A percentile compares a stretch with the other conserved stretches of the same genome.
phyloP scores from a whole-genome alignment of 108 stramenopile genomes.

The Cyclostephanos tholiformis region DNA sequence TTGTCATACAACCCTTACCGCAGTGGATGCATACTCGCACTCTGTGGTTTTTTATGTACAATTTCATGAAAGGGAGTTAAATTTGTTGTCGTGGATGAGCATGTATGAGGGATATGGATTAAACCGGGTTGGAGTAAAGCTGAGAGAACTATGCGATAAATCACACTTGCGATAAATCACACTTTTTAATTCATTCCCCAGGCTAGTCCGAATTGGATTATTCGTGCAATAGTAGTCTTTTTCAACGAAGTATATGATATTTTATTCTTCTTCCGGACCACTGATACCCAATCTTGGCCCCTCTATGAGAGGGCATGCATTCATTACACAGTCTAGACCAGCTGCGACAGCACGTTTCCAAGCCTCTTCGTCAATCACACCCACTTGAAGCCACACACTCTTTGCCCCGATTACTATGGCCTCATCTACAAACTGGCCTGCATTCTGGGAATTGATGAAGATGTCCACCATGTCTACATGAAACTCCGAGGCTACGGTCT shows the following conservation, averaged over 20 bases:
- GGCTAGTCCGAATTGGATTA: neutral
- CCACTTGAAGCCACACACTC: slow-evolving; percentile 82
- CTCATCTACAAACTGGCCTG: slow-evolving; percentile 78
- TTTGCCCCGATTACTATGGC: slow-evolving; percentile 74
- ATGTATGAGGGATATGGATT: neutral
- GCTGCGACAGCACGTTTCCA: slow-evolving; percentile 69
- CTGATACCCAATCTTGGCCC: slow-evolving; percentile 63
- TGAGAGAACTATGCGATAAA: no score
- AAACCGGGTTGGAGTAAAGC: no score
- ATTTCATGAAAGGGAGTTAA: no score
- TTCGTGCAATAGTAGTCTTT: neutral
- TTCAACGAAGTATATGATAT: neutral
- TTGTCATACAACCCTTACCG: neutral
- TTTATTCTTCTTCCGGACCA: slow-evolving; percentile 32
- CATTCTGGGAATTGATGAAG: slow-evolving; percentile 70
- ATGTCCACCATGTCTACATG: slow-evolving; percentile 86
- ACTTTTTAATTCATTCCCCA: neutral
- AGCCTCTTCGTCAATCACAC: slow-evolving; percentile 78
- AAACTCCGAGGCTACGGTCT: slow-evolving; percentile 51
- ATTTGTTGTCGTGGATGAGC: neutral
- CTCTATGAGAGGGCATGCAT: slow-evolving; percentile 74
- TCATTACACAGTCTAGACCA: slow-evolving; percentile 78
- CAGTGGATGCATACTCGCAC: neutral
- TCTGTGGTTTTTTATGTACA: no score
- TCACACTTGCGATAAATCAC: no score